Evolutionary conservation across 345 rosid genomes (phyloP).

Genomic region (Rhodomyrtus tomentosa): DNA sequence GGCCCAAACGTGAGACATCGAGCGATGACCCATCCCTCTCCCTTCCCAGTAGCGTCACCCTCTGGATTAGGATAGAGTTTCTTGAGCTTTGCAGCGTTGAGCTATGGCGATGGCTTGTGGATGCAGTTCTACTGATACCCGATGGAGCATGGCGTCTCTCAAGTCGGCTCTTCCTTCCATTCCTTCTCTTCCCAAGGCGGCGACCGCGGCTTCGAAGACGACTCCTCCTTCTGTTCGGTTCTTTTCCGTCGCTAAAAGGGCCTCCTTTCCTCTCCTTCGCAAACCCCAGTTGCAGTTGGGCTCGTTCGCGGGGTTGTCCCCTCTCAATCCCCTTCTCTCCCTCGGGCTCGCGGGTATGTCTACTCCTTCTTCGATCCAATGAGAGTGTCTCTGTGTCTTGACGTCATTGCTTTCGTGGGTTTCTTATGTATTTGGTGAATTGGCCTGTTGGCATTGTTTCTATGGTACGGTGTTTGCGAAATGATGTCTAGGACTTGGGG

Average conservation of each 20-base stretch:
- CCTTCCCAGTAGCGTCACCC: background rate
- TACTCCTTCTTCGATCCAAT: background rate
- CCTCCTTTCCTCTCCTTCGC: slow-evolving; percentile 12
- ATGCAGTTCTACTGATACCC: slow-evolving; percentile 10
- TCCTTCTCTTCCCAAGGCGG: background rate
- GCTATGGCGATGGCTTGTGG: slow-evolving; percentile 21
- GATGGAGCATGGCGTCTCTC: slow-evolving; percentile 66
- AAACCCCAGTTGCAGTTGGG: slow-evolving; percentile 11
- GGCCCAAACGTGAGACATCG: background rate
- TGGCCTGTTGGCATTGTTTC: background rate
- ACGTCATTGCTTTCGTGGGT: background rate
- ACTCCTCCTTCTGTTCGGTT: slow-evolving; percentile 21
- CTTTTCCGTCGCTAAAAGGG: slow-evolving; percentile 11
- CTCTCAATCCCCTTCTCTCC: slow-evolving; percentile 39
- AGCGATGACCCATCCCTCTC: background rate
- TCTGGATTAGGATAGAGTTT: background rate
- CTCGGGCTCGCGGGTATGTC: slow-evolving; percentile 39
- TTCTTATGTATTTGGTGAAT: background rate
- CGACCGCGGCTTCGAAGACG: background rate
- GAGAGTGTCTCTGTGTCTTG: background rate
- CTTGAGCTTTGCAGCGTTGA: background rate
- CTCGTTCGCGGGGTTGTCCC: slow-evolving; percentile 43
- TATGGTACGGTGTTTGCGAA: background rate
- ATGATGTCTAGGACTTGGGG: background rate
- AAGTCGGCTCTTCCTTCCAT: slow-evolving; percentile 55